A percentile compares a stretch with the other conserved stretches of the same genome.
These are phyloP conservation scores for Areca catechu DNA, from an alignment of 176 grass and related monocot genomes.

Conservation along the genomic window DNA sequence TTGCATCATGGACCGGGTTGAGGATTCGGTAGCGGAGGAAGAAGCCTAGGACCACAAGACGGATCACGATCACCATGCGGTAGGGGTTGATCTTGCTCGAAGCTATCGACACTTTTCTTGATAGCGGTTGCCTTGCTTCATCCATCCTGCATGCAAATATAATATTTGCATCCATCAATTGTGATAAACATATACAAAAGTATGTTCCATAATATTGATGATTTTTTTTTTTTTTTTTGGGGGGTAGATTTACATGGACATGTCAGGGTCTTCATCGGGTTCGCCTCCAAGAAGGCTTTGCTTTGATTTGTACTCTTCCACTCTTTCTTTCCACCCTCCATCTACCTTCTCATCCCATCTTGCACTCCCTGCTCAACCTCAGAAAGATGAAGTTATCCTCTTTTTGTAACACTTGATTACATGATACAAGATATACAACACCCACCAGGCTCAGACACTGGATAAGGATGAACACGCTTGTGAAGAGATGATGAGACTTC, in stretches of 20 bases:
- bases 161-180: too few relatives aligned
- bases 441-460: slow-evolving; percentile 72
- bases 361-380: slow-evolving; percentile 45
- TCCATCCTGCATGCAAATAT: slow-evolving; percentile 53
- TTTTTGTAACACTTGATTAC: too few relatives aligned
- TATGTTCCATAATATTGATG: too few relatives aligned
- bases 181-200: too few relatives aligned
- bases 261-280: slow-evolving; percentile 76
- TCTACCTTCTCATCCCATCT: slow-evolving; percentile 86
- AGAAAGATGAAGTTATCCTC: too few relatives aligned
- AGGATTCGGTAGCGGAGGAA: slow-evolving; percentile 16
- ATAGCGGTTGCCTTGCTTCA: slow-evolving; percentile 87
- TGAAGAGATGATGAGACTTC: slow-evolving; percentile 71
- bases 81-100: slow-evolving; percentile 83
- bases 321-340: slow-evolving; percentile 87
- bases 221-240: too few relatives aligned
- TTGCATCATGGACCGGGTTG: slow-evolving; percentile 6
- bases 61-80: slow-evolving; percentile 13
- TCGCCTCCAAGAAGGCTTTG: slow-evolving; percentile 59
- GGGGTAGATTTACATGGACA: slow-evolving; percentile 40
- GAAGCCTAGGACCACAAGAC: slow-evolving; percentile 9
- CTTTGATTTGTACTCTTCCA: slow-evolving; percentile 99
- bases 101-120: slow-evolving; percentile 87
- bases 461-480: slow-evolving; percentile 95
- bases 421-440: background rate